Evolutionary conservation across 495 filamentous ascomycete genomes (phyloP), one percentile per base, ranked within the genome.

Genomic region (Penicillium flavigenum): DNA sequence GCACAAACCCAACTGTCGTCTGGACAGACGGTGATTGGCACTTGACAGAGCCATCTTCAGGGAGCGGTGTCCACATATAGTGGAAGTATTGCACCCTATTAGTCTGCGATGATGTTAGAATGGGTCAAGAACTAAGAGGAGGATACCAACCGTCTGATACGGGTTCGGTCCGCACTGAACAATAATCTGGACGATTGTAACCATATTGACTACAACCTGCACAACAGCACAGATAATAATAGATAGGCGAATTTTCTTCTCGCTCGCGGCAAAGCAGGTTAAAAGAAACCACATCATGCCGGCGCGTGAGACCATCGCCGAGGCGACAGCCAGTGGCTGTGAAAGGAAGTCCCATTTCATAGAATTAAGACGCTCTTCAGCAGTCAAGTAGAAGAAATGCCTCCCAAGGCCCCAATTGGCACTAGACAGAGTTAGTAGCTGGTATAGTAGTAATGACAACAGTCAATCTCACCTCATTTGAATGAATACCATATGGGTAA

Each of bases 261-360:
- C 66, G 19, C 67, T 72, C 9, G 65, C 63, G 2, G 63, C 63
- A 29, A 75, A 75, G 27, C 71, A 75, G 1, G 63, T 73, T 45
- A 72, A 56, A 0, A 75, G 59, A 47, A 72, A 73, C 67, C 71
- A 75, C 61, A 71, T 73, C 72, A 75, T 73, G 27, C 72, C 72
- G 6, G 71, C 65, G 2, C 72, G 63, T 14, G 72, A 75, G 20
- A 75, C 42, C 71, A 75, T 73, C 16, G 79, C 59, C 75, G 79
- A 55, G 77, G 74, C 4, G 71, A 84, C 32, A 74, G 73, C 75
- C 14, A 71, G 41, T 0, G 69, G 72, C 49, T 75, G 72, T 0
- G 69, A 73, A 1, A 70, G 56, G 29, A 68, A 73, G 24, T 73
- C 70, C 47, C 61, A 72, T 56, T 63, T 72, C 63, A 75, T 61